A percentile compares a stretch with the other conserved stretches of the same genome.
Conservation (phyloP, 2,329 filamentous ascomycete genomes). For the Pseudogymnoascus sp. region DNA sequence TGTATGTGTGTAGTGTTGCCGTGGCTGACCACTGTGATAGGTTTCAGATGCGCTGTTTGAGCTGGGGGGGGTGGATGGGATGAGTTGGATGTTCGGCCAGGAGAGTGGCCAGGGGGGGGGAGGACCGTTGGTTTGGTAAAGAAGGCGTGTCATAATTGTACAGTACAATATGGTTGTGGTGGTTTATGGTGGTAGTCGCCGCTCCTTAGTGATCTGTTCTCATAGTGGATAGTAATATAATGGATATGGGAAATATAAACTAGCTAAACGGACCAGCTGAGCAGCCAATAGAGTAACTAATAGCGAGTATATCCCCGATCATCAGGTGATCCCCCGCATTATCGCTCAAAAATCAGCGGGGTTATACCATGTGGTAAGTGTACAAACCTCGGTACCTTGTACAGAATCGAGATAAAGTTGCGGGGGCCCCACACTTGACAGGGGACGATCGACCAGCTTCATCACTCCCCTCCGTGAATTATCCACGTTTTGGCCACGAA, state of each 20-base stretch:
- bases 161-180: not conserved
- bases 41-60: slow-evolving; percentile 28
- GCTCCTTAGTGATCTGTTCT: not conserved
- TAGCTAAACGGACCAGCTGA: not conserved
- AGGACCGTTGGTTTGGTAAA: not conserved
- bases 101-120: slow-evolving; percentile 10
- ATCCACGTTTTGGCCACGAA: not conserved
- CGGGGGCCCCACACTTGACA: slow-evolving; percentile 4
- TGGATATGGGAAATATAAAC: not conserved
- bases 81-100: slow-evolving; percentile 19
- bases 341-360: not conserved
- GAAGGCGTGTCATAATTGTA: not conserved
- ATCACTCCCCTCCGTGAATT: not conserved
- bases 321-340: not conserved
- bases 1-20: not conserved
- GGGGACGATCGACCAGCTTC: not conserved
- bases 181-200: not conserved
- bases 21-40: slow-evolving; percentile 18
- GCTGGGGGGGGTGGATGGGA: slow-evolving; percentile 18
- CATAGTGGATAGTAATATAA: not conserved
- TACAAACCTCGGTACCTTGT: not conserved
- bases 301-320: not conserved
- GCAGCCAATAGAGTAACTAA: not conserved
- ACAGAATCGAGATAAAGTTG: slow-evolving; percentile 7
- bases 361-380: not conserved